Percentiles rank a stretch among this genome's conserved stretches.
These are phyloP conservation scores for Chloris gayana DNA, from an alignment of 176 grass and related monocot genomes.

Conservation along the genomic window DNA sequence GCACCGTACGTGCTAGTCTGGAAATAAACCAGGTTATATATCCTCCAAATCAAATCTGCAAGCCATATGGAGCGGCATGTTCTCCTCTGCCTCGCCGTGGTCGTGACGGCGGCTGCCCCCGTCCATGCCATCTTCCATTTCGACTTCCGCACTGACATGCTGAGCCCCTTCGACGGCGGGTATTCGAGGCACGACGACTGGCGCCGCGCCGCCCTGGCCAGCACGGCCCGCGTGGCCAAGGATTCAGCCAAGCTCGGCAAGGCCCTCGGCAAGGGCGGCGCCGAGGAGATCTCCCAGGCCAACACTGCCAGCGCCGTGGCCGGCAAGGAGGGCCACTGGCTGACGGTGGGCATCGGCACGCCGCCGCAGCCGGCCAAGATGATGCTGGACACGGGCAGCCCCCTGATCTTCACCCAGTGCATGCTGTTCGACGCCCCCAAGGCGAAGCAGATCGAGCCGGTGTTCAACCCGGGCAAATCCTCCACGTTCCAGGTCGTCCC, in stretches of 20 bases:
- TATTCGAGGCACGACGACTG: constrained; percentile 24
- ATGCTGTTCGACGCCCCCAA: constrained; percentile 16
- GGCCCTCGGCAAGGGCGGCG: not conserved
- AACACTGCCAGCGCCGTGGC: not conserved
- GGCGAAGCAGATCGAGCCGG: not conserved
- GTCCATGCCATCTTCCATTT: constrained; percentile 3
- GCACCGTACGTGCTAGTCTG: not conserved
- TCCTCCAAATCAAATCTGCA: not conserved
- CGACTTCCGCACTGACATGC: not conserved
- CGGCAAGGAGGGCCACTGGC: not conserved
- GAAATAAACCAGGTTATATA: no score
- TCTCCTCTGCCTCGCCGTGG: not conserved
- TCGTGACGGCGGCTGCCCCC: not conserved
- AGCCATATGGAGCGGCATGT: constrained; percentile 32
- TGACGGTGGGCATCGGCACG: constrained; percentile 53
- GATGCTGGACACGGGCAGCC: constrained; percentile 50
- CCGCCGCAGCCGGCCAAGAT: constrained; percentile 44
- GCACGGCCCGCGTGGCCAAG: constrained; percentile 12
- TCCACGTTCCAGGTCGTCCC: not conserved
- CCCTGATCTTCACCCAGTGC: constrained; percentile 60
- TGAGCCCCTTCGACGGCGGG: not conserved
- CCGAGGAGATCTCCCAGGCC: not conserved
- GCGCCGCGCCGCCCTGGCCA: constrained; percentile 36
- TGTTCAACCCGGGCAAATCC: not conserved
- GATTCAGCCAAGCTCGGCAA: not conserved